A percentile compares a stretch with the other conserved stretches of the same genome.
phyloP scores from a whole-genome alignment of 1,284 basidiomycete genomes.

The Ustilago sp. region DNA sequence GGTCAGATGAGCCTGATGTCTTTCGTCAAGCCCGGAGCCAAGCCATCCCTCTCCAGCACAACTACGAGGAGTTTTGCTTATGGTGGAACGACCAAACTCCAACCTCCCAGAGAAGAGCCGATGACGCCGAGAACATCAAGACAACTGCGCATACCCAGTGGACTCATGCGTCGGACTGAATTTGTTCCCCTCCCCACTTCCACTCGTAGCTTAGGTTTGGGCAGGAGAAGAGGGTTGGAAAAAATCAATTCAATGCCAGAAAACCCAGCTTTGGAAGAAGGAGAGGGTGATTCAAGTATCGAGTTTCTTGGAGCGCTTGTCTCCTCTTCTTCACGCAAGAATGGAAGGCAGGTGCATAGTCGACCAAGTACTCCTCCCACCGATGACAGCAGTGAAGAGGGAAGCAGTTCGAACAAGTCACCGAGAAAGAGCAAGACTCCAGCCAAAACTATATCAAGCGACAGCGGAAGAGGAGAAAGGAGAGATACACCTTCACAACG shows the following conservation, averaged over 20 bases:
- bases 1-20: background rate
- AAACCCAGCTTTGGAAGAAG: background rate
- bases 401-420: slow-evolving; percentile 11
- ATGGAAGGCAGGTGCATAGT: background rate
- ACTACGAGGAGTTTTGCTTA: background rate
- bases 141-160: slow-evolving; percentile 25
- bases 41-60: background rate
- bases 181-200: slow-evolving; percentile 11
- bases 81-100: background rate
- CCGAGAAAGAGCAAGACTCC: slow-evolving; percentile 7
- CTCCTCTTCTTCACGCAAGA: background rate
- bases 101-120: background rate
- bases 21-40: slow-evolving; percentile 1
- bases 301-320: slow-evolving; percentile 32
- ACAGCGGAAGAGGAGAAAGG: background rate
- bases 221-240: background rate
- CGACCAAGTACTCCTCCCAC: slow-evolving; percentile 8
- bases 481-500: slow-evolving; percentile 4
- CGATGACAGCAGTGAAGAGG: background rate
- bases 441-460: background rate
- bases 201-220: background rate
- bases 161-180: slow-evolving; percentile 26
- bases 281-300: slow-evolving; percentile 29
- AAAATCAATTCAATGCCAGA: slow-evolving; percentile 7
- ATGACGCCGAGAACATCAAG: slow-evolving; percentile 14